Base-by-base conservation (phyloP, 2,329 filamentous ascomycete species). In the Lecanicillium sp. region DNA sequence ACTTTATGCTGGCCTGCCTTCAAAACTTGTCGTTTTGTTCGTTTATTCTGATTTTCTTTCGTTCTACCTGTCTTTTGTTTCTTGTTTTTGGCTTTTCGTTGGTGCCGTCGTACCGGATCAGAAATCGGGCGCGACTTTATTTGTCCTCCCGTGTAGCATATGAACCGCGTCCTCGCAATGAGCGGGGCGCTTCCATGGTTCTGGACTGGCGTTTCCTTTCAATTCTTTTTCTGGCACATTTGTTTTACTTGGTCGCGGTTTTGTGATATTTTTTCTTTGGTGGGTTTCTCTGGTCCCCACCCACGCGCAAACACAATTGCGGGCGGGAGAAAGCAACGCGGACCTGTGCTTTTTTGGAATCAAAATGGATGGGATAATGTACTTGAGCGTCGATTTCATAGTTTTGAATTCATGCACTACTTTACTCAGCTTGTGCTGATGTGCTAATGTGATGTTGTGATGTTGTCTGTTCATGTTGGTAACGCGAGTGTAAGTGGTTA, bases 101-200 rank as follows among this genome's bases (percentile, higher is more conserved):
- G n/a, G n/a, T n/a, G n/a, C n/a, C n/a, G n/a, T n/a, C n/a, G n/a
- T n/a, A n/a, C n/a, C n/a, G n/a, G n/a, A n/a, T n/a, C n/a, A n/a
- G n/a, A n/a, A n/a, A n/a, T n/a, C n/a, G n/a, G n/a, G n/a, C n/a
- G n/a, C 23, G 12, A 20, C 20, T 35, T 38, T 24, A 14, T 26
- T 29, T 32, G 19, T 38, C 38, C 35, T 38, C 39, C 30, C 44
- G 48, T 38, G 50, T 50, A 46, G 49, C 51, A 53, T 55, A 49
- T 24, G 51, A 44, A 45, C 49, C 46, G 46, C 30, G 39, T 36
- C 37, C 21, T 37, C 38, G 32, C 40, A 21, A 10, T 35, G 15
- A 17, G 24, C 32, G 39, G 38, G 21, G 21, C 44, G 36, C 36
- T 23, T 5, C 27, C n/a, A 32, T 24, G 39, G 39, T 26, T 43